Conservation (phyloP, 768 basidiomycete species). For the Panus rudis region DNA sequence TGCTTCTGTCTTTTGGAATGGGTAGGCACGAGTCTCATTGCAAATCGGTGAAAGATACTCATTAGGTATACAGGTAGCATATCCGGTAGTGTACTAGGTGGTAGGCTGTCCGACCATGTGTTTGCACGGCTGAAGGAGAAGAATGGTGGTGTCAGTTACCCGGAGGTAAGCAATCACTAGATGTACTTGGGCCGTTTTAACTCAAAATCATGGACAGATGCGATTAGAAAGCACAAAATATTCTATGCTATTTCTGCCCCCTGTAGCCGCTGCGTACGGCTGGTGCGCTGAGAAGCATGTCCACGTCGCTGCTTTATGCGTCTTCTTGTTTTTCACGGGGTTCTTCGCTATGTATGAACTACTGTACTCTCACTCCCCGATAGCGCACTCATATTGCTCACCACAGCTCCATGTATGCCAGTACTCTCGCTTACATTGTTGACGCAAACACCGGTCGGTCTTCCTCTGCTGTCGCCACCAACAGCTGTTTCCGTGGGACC, state of each 20-base stretch:
- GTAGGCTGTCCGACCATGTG: slow-evolving; percentile 51
- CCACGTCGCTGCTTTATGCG: slow-evolving; percentile 61
- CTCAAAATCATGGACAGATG: slow-evolving; percentile 40
- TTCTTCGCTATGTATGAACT: slow-evolving; percentile 63
- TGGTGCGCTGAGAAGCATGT: slow-evolving; percentile 65
- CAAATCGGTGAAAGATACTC: not conserved
- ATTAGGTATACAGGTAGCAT: slow-evolving; percentile 34
- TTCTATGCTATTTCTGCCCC: slow-evolving; percentile 54
- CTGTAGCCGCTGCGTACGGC: slow-evolving; percentile 58
- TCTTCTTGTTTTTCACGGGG: slow-evolving; percentile 66
- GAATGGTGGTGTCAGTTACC: slow-evolving; percentile 42
- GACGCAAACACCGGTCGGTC: slow-evolving; percentile 82
- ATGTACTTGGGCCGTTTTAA: not conserved
- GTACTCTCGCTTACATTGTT: slow-evolving; percentile 77
- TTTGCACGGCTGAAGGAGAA: slow-evolving; percentile 33
- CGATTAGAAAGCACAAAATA: slow-evolving; percentile 56
- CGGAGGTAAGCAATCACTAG: slow-evolving; percentile 52
- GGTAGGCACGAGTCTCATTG: slow-evolving; percentile 31
- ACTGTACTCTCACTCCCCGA: not conserved
- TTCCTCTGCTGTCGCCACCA: slow-evolving; percentile 66
- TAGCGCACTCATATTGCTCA: not conserved
- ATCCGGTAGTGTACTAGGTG: slow-evolving; percentile 48
- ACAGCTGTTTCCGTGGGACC: slow-evolving; percentile 69
- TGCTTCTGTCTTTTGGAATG: slow-evolving; percentile 67
- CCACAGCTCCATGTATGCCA: slow-evolving; percentile 51